phyloP scores from a whole-genome alignment of 2,329 filamentous ascomycete species.

The Alternaria angustiovoidea region DNA sequence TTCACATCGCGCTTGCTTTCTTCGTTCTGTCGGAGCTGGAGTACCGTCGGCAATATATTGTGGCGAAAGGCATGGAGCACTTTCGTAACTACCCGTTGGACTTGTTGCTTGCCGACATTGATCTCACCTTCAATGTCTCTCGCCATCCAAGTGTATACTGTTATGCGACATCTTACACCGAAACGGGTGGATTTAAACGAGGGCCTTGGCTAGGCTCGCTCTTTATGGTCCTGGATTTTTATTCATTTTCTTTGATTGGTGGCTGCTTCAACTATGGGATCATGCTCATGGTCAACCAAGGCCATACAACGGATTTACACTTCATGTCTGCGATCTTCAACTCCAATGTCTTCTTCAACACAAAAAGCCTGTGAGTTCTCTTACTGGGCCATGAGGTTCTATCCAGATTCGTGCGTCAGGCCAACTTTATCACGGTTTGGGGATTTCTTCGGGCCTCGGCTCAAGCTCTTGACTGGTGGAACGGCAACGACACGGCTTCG shows the following conservation, averaged over 20 bases:
- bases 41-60: not conserved
- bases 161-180: not conserved
- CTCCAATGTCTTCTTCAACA: not conserved
- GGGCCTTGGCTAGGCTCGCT: no score
- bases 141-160: not conserved
- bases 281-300: not conserved
- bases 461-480: not conserved
- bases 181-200: not conserved
- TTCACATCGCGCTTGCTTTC: slow-evolving; percentile 2
- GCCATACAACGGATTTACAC: not conserved
- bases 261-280: not conserved
- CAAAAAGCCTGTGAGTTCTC: not conserved
- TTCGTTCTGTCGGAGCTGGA: slow-evolving; percentile 3
- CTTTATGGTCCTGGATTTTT: not conserved
- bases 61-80: not conserved
- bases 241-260: not conserved
- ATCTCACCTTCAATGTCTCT: not conserved
- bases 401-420: not conserved
- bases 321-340: not conserved
- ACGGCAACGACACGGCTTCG: not conserved
- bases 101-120: not conserved
- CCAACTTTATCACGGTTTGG: not conserved
- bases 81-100: not conserved
- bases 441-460: not conserved
- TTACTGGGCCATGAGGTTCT: not conserved